These are phyloP conservation scores for Suillus sp. DNA, from an alignment of 768 basidiomycete species.

Conservation along the genomic window DNA sequence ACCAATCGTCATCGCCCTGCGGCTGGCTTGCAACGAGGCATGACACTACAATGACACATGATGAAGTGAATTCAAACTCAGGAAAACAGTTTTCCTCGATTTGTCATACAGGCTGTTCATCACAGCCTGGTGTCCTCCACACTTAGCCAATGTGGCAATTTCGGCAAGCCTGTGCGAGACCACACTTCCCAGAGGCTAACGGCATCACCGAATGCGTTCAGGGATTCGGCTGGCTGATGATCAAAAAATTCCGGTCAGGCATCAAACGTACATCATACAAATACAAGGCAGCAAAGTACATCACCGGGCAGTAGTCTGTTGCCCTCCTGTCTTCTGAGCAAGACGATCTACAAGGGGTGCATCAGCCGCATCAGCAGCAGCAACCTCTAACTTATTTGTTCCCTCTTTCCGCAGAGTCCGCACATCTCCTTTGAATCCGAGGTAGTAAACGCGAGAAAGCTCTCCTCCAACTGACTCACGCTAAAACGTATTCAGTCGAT, in stretches of 20 bases:
- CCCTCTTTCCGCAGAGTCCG: conserved; percentile 55
- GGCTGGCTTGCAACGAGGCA: not conserved
- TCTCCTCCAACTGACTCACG: conserved; percentile 70
- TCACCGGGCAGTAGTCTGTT: conserved; percentile 64
- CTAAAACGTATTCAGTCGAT: conserved; percentile 36
- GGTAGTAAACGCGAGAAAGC: conserved; percentile 66
- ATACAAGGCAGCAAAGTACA: conserved; percentile 5
- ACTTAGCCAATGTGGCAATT: conserved; percentile 17
- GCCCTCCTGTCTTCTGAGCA: conserved; percentile 55
- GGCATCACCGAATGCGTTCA: not conserved
- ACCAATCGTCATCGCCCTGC: not conserved
- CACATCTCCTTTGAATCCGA: conserved; percentile 83
- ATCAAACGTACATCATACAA: not conserved
- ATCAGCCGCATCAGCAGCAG: conserved; percentile 80
- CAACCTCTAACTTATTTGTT: conserved; percentile 68
- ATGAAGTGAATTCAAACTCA: not conserved
- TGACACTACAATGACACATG: not conserved
- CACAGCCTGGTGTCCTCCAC: conserved; percentile 15
- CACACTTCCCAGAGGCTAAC: not conserved
- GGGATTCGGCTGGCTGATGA: not conserved
- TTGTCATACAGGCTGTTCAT: not conserved
- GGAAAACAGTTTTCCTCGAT: not conserved
- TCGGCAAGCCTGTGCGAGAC: conserved; percentile 2
- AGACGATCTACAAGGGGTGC: conserved; percentile 63
- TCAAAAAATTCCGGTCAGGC: not conserved